Evolutionary conservation across 2,329 filamentous ascomycete species (phyloP), one percentile per base, ranked within the genome.

Genomic region (Cladosporium oxysporum): DNA sequence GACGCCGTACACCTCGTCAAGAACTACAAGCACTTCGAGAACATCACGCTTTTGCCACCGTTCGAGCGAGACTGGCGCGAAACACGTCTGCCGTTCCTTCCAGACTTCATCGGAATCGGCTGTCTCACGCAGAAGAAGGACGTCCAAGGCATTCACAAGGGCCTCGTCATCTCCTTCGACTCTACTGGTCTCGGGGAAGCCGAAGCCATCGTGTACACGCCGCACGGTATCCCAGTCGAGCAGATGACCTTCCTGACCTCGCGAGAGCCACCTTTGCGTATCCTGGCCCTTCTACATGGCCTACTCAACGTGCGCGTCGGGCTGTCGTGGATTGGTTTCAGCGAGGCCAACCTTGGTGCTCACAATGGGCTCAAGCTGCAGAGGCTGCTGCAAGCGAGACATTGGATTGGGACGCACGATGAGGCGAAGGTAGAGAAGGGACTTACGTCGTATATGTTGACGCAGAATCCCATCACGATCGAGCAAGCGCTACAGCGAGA

Each of bases 391-490:
- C 78, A 80, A 1, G 84, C 86, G 0, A 83, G 79, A 69, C 90
- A 90, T 71, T 90, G 88, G 88, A 76, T 90, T 21, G 83, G 83
- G 0, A 90, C 88, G 29, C 88, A 90, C 70, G 87, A 89, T 69
- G 88, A 90, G 74, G 78, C 85, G 5, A 90, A 90, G 75, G 82
- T 76, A 62, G 87, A 86, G 0, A 82, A 81, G 0, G 87, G 87
- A 0, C 70, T 89, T 5, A 82, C 90, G 11, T 82, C 76, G 1
- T 83, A 78, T 78, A 84, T 77, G 76, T 78, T 84, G 65, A 75
- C 73, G 37, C 70, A 81, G 37, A 82, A 78, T 58, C 72, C 77
- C 0, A 75, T 81, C 69, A 81, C 76, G 0, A 47, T 83, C 12
- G 75, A 79, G 59, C 79, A 84, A 67, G 81, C 88, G 49, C 70